phyloP scores from a whole-genome alignment of 768 basidiomycete species.

The Termitomyces eurrhizus region DNA sequence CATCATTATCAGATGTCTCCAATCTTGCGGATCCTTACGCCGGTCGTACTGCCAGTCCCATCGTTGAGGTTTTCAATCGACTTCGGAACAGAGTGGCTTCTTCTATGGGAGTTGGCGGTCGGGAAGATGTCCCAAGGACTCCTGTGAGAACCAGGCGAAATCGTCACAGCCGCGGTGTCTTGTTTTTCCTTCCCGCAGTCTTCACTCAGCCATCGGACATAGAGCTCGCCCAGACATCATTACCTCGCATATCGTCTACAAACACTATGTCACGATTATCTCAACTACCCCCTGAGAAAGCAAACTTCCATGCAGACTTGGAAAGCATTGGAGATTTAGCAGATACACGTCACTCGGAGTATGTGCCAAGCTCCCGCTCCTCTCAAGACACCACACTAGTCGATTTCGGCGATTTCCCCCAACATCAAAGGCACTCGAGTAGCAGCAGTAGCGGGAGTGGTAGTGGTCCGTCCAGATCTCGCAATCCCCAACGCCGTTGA shows the following conservation, averaged over 20 bases:
- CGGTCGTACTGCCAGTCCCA: slow-evolving; percentile 37
- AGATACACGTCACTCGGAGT: slow-evolving; percentile 8
- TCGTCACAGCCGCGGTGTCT: slow-evolving; percentile 50
- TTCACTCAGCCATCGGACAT: slow-evolving; percentile 53
- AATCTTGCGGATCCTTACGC: slow-evolving; percentile 40
- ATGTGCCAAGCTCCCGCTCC: slow-evolving; percentile 13
- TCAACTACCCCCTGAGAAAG: slow-evolving; percentile 43
- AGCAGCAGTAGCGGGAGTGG: slow-evolving; percentile 12
- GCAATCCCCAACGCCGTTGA: slow-evolving; percentile 18
- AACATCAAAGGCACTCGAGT: slow-evolving; percentile 20
- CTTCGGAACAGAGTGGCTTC: slow-evolving; percentile 55
- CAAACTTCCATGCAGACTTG: slow-evolving; percentile 31
- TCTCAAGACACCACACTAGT: slow-evolving; percentile 17
- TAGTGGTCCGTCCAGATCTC: slow-evolving; percentile 19
- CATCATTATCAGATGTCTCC: slow-evolving; percentile 46
- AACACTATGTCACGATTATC: slow-evolving; percentile 19
- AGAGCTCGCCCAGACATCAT: slow-evolving; percentile 32
- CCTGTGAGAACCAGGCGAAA: slow-evolving; percentile 46
- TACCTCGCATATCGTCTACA: slow-evolving; percentile 22
- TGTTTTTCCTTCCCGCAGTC: slow-evolving; percentile 82
- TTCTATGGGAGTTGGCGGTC: slow-evolving; percentile 29
- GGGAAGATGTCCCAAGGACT: slow-evolving; percentile 38
- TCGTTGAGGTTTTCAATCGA: slow-evolving; percentile 51
- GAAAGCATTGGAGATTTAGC: slow-evolving; percentile 26
- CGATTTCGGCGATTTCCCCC: slow-evolving; percentile 16